Base-by-base conservation (phyloP, 441 rosid genomes). In the Lepidium campestre region DNA sequence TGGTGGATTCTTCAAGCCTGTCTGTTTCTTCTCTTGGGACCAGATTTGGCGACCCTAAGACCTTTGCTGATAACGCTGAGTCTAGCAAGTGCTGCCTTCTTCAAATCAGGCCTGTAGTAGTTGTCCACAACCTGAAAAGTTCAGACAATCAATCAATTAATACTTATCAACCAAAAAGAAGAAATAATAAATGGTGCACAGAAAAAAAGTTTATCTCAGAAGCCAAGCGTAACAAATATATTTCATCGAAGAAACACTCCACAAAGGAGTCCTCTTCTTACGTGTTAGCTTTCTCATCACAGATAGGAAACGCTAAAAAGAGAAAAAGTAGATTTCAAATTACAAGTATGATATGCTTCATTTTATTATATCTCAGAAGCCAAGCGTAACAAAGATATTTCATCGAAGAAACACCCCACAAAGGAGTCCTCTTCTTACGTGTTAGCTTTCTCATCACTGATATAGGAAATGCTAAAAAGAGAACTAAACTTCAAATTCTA, bases 21-120 rank as follows among this genome's bases (percentile, higher is more conserved):
- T 54, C 99, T 86, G 78, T 81, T 91, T 77, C 82, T 86, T 81
- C 87, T 89, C 94, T 86, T 88, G 59, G 80, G 91, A 60, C 97
- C 98, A 42, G 96, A 89, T 64, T 88, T 94, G 34, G 94, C 76
- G 17, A 88, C 91, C 74, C 82, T 86, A 35, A 91, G 82, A 53
- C 98, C 83, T 58, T 81, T 82, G 79, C 87, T 82, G 56, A 89
- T 90, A 1, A 71, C 96, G 31, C 89, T 86, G 74, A 94, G 79
- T 80, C 97, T 84, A 52, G 98, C 96, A 56, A 91, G 98, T 36
- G 99, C 97, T 18, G 96, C 95, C 19, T 80, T 87, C 80, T 82
- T 94, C 62, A 94, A 75, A 72, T 94, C 99, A 14, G 95, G 96
- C 75, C 95, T 81, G 86, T 90, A 91, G 77, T 83, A 75, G 84